Evolutionary conservation across 2,329 filamentous ascomycete genomes (phyloP), one percentile per base, ranked within the genome.

Genomic region (Ciborinia camelliae): DNA sequence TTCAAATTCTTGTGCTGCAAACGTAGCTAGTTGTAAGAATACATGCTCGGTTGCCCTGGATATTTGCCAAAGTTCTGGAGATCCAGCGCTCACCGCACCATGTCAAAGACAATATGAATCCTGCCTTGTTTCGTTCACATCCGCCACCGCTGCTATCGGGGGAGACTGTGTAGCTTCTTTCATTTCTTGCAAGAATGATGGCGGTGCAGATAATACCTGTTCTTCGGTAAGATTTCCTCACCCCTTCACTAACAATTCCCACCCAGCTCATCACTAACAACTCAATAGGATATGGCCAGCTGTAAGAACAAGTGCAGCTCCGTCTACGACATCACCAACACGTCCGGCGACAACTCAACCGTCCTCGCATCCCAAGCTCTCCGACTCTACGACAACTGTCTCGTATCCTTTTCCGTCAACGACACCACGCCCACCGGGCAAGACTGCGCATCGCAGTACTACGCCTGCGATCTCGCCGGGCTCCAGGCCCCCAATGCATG

Each of bases 281-380:
- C 8, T 51, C 18, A 35, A 32, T 18, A 58, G 54, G 20, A 45
- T 1, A 47, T 58, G 28, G 54, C 54, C 28, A 58, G 41, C 20
- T 67, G 65, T 53, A 67, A 67, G 28, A 67, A 67, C 48, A 65
- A 65, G 39, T 67, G 65, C 43, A 64, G 63, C 18, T 54, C 61
- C n/a, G 63, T 58, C 15, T 65, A 62, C 45, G 65, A 67, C n/a
- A 67, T 64, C 35, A 51, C 58, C 41, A 63, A 62, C 28, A 63
- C 50, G 15, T 53, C 50, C 26, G 52, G 37, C 8, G 47, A 54
- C n/a, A 67, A 67, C 35, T 63, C 65, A 28, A 65, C 65, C 20
- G 30, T 37, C 32, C 35, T 53, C 54, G 58, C 53, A 18, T 43
- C 59, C 9, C 59, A 62, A 41, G 65, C 63, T 26, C 63, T 67